phyloP scores from a whole-genome alignment of 805 yeast genomes.

The Saccharomycopsis babjevae region DNA sequence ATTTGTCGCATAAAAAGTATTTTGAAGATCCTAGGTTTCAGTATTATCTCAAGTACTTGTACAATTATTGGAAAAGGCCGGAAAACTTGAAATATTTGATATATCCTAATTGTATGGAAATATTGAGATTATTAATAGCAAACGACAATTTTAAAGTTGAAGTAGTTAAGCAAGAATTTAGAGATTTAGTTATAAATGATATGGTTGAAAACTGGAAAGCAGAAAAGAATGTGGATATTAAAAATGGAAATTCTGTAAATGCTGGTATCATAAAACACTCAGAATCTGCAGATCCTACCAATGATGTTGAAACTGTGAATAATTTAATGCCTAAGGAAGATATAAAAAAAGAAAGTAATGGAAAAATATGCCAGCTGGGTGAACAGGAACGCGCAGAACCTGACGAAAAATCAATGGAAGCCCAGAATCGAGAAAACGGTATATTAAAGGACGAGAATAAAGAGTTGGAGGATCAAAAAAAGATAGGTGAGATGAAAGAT shows the following conservation, averaged over 20 bases:
- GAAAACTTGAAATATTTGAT: constrained; percentile 55
- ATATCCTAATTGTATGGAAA: constrained; percentile 67
- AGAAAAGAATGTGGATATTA: constrained; percentile 10
- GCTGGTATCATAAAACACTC: neutral
- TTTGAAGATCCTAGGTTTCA: constrained; percentile 52
- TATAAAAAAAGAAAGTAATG: too few relatives aligned
- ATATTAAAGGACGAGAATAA: too few relatives aligned
- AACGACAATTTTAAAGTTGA: constrained; percentile 12
- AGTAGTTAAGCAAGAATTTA: constrained; percentile 14
- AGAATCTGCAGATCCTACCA: neutral
- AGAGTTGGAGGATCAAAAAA: too few relatives aligned
- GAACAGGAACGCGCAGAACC: neutral
- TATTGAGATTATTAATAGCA: constrained; percentile 39
- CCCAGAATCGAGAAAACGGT: too few relatives aligned
- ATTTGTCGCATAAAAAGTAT: constrained; percentile 63
- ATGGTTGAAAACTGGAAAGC: constrained; percentile 18
- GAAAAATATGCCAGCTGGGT: neutral
- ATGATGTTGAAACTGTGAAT: neutral
- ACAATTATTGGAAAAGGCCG: constrained; percentile 63
- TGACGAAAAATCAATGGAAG: neutral
- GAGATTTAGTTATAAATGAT: constrained; percentile 9
- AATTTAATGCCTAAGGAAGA: neutral
- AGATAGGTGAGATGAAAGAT: neutral
- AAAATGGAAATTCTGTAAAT: neutral
- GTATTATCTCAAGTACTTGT: constrained; percentile 53